Base-by-base conservation (phyloP, 208 protist species). In the Balamuthia mandrillaris region DNA sequence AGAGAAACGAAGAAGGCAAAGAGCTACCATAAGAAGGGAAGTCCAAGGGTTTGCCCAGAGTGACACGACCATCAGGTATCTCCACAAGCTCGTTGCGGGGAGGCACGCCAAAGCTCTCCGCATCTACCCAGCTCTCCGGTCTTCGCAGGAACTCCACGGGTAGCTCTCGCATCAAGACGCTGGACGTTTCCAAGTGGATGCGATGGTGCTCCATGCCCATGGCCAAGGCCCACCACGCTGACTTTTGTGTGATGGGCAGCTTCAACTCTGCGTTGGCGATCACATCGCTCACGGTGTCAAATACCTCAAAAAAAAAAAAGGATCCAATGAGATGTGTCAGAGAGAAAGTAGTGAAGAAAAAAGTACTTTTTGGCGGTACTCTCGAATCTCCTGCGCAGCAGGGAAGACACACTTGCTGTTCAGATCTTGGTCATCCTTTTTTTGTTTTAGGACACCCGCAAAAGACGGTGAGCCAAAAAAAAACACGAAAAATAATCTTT, bases 191-290 rank as follows among this genome's bases (percentile, higher is more conserved):
- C 18, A 98, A 86, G 87, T 98, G 97, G 81, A 98, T 98, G 70
- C 96, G 91, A 87, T 98, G 95, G 88, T 98, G 97, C 90, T 98
- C 96, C 65, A 96, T 92, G n/a, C 93, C 91, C 96, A 98, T 98
- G 52, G 97, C 77, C 86, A 97, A 94, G 51, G 96, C 88, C 94
- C 94, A 97, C 93, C 92, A 90, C 10, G 85, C 56, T 21, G 72
- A 39, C 81, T 92, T 94, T 87, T 93, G 93, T 10, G 89, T 88
- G 84, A 94, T 91, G 12, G 86, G 88, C 21, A 66, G 29, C 83
- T 96, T 94, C 51, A 96, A 87, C 41, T 45, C 49, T 21, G 51
- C 44, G 70, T 91, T 84, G 81, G 96, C 90, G 37, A 97, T 78
- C 47, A 90, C 87, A 41, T 95, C 90, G 52, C 94, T 91, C 12